Conservation (phyloP, 768 basidiomycete species). For the Tulasnella sp. region DNA sequence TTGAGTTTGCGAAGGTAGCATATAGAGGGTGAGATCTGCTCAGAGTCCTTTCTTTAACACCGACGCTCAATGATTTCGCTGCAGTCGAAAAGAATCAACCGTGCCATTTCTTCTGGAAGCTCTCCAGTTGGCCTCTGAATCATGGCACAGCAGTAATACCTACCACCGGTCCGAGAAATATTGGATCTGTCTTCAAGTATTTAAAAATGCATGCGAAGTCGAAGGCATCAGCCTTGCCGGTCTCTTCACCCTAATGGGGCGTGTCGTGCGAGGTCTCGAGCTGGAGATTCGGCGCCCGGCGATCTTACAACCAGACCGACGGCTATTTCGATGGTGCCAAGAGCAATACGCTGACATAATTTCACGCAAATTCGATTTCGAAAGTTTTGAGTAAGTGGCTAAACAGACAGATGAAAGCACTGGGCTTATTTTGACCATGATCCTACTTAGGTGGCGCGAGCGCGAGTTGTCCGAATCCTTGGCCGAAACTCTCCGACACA, state of each 20-base stretch:
- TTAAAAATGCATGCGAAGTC: background rate
- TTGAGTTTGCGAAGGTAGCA: background rate
- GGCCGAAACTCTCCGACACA: background rate
- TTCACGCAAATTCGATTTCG: background rate
- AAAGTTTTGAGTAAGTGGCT: background rate
- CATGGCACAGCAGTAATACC: background rate
- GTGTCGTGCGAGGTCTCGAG: background rate
- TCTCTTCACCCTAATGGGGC: background rate
- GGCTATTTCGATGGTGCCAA: background rate
- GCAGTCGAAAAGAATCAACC: background rate
- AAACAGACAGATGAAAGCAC: background rate
- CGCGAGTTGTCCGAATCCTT: background rate
- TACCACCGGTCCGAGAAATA: background rate
- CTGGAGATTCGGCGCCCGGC: background rate
- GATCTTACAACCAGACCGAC: background rate
- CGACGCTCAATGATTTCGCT: background rate
- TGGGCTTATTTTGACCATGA: background rate
- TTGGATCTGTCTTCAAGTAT: background rate
- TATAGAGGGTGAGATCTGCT: background rate
- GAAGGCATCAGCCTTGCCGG: background rate
- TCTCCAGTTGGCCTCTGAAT: background rate
- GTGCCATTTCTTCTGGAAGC: background rate
- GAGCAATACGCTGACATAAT: background rate
- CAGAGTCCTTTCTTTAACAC: background rate
- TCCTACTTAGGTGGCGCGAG: background rate